phyloP scores from a whole-genome alignment of 148 eudicot genomes.

The Chenopodium formosanum region DNA sequence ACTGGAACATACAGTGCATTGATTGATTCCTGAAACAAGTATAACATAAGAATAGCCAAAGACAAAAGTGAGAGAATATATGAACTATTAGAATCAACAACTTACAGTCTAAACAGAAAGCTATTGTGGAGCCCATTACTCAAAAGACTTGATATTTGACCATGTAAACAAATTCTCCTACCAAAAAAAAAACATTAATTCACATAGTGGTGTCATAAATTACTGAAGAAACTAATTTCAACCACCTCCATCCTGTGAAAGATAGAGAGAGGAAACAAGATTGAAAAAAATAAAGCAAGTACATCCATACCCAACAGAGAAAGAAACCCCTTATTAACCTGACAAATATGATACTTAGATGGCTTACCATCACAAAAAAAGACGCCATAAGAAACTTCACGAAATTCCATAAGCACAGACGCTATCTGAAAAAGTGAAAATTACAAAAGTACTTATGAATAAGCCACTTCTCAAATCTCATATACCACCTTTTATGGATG shows the following conservation, averaged over 20 bases:
- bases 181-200: neutral
- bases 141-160: slow-evolving; percentile 28
- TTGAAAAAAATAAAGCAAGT: neutral
- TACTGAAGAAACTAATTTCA: slow-evolving; percentile 13
- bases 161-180: slow-evolving; percentile 30
- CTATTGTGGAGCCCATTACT: slow-evolving; percentile 36
- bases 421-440: slow-evolving; percentile 49
- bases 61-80: neutral
- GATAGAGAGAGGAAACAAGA: neutral
- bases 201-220: slow-evolving; percentile 10
- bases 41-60: slow-evolving; percentile 1
- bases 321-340: neutral
- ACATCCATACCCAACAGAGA: neutral
- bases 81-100: slow-evolving; percentile 1
- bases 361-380: slow-evolving; percentile 47
- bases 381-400: slow-evolving; percentile 37
- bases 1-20: slow-evolving; percentile 13
- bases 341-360: slow-evolving; percentile 3
- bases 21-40: slow-evolving; percentile 19
- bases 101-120: slow-evolving; percentile 38
- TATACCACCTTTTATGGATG: neutral
- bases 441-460: neutral
- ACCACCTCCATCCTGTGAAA: neutral
- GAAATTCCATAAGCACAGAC: slow-evolving; percentile 76
- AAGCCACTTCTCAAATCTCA: neutral